These are phyloP conservation scores for Beta lomatogona DNA, from an alignment of 179 eudicot species.

Conservation along the genomic window DNA sequence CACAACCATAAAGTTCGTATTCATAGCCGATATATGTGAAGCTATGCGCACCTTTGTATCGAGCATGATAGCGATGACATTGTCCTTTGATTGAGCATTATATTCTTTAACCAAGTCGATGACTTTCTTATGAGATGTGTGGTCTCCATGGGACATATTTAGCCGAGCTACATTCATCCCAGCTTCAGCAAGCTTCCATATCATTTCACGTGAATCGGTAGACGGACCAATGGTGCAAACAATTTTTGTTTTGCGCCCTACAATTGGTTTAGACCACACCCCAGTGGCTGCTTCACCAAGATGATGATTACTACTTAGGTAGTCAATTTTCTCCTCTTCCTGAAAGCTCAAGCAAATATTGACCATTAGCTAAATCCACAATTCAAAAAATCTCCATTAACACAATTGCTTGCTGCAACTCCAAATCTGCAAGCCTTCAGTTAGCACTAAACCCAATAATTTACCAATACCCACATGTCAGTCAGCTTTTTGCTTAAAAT, in stretches of 20 bases:
- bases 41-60: slow-evolving; percentile 70
- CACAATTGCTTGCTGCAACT: background rate
- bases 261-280: slow-evolving; percentile 70
- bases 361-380: background rate
- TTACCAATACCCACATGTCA: background rate
- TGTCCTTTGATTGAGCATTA: slow-evolving; percentile 75
- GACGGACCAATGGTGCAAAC: slow-evolving; percentile 95
- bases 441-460: background rate
- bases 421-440: background rate
- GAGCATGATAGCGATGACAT: slow-evolving; percentile 86
- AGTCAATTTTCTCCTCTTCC: slow-evolving; percentile 51
- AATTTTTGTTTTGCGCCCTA: slow-evolving; percentile 74
- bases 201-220: slow-evolving; percentile 79
- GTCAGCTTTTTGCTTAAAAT: background rate
- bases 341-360: slow-evolving; percentile 13
- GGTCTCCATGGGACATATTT: slow-evolving; percentile 93
- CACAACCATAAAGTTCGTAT: background rate
- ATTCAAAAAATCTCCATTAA: background rate
- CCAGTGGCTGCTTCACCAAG: slow-evolving; percentile 47
- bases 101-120: slow-evolving; percentile 84
- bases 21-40: background rate
- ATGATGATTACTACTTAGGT: slow-evolving; percentile 45
- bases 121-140: slow-evolving; percentile 82
- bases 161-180: slow-evolving; percentile 90
- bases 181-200: slow-evolving; percentile 88